These are phyloP conservation scores for Agrocybe praecox DNA, from an alignment of 768 basidiomycete genomes.

Conservation along the genomic window DNA sequence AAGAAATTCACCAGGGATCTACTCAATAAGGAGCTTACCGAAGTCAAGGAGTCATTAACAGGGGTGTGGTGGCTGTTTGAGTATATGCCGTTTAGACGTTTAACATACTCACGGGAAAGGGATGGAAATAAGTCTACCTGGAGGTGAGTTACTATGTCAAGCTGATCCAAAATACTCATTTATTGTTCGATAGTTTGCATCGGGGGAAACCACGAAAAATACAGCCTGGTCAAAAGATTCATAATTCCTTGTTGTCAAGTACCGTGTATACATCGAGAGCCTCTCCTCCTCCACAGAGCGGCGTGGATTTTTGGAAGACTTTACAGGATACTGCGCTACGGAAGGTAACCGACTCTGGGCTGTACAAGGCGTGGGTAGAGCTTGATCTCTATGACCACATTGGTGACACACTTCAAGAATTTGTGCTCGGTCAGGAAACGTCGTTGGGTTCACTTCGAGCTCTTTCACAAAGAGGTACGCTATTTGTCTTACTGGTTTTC, in stretches of 20 bases:
- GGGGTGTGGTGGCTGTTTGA: constrained; percentile 18
- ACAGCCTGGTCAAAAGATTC: background rate
- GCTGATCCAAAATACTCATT: background rate
- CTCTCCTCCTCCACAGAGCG: background rate
- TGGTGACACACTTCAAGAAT: no score
- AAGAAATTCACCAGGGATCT: constrained; percentile 9
- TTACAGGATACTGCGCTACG: background rate
- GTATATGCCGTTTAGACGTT: constrained; percentile 1
- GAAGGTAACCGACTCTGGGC: no score
- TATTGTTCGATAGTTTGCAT: background rate
- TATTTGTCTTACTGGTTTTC: no score
- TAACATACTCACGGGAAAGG: background rate
- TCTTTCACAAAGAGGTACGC: no score
- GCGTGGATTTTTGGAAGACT: background rate
- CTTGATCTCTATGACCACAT: background rate
- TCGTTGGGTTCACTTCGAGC: no score
- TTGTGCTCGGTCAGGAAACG: no score
- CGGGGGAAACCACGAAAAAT: background rate
- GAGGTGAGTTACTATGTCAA: background rate
- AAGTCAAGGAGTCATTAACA: constrained; percentile 19
- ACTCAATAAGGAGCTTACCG: background rate
- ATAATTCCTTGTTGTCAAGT: background rate
- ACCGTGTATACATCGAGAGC: background rate
- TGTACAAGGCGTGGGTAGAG: background rate
- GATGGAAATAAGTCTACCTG: background rate